Conservation (phyloP, 2,329 filamentous ascomycete species). For the Periconia digitata region DNA sequence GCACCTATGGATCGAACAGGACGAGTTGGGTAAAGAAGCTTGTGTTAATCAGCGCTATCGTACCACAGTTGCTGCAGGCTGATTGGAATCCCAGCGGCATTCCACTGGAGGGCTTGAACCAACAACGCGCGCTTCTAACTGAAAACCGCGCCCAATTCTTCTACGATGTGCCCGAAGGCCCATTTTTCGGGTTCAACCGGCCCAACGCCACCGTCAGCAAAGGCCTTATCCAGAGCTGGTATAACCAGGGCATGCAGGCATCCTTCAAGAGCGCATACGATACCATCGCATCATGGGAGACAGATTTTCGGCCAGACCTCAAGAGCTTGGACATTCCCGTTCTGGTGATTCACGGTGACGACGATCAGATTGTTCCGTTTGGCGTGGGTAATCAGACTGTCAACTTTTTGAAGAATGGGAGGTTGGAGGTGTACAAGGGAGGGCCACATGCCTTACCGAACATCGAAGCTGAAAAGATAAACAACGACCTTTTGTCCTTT, state of each 20-base stretch:
- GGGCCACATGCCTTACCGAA: conserved; percentile 6
- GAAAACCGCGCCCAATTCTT: conserved; percentile 7
- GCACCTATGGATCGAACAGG: conserved; percentile 22
- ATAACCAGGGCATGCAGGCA: conserved; percentile 6
- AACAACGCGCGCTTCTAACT: neutral
- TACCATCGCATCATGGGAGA: conserved; percentile 3
- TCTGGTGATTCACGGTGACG: conserved; percentile 6
- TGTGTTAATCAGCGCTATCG: conserved; percentile 29
- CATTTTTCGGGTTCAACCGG: conserved; percentile 9
- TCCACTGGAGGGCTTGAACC: neutral
- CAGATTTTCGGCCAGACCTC: conserved; percentile 4
- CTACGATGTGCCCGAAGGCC: conserved; percentile 5
- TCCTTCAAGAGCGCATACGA: conserved; percentile 4
- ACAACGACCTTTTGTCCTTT: neutral
- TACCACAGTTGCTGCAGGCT: conserved; percentile 1
- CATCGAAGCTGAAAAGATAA: conserved; percentile 4
- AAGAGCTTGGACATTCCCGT: conserved; percentile 6
- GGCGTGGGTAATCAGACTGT: neutral
- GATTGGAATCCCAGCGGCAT: conserved; percentile 2
- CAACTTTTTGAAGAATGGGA: conserved; percentile 5
- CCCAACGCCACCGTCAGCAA: conserved; percentile 4
- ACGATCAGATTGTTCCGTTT: conserved; percentile 10
- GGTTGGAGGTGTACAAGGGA: conserved; percentile 3
- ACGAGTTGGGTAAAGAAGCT: conserved; percentile 43
- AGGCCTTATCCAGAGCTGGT: conserved; percentile 7